Conservation (phyloP, 805 yeast species). For the Starmerella riodocensis region DNA sequence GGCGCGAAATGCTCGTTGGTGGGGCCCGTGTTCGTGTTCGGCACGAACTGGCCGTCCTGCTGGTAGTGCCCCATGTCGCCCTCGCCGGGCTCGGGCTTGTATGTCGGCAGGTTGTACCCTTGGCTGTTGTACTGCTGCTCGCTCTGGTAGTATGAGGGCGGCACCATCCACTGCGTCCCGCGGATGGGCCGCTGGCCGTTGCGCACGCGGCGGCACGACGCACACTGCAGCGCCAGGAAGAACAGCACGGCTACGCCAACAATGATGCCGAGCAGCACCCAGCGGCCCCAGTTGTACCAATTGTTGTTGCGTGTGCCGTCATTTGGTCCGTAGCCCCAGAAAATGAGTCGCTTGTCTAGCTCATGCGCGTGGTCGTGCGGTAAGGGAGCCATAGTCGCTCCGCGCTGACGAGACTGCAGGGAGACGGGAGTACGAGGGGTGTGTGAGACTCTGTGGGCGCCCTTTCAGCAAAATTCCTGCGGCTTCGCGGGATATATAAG, state of each 20-base stretch:
- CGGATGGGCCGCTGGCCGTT: constrained; percentile 44
- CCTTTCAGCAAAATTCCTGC: too few species aligned
- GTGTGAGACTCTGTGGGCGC: too few species aligned
- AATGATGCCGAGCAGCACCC: constrained; percentile 26
- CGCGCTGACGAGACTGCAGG: too few species aligned
- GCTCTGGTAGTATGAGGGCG: constrained; percentile 52
- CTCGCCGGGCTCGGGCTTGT: constrained; percentile 23
- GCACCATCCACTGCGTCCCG: constrained; percentile 80
- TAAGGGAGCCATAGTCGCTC: too few species aligned
- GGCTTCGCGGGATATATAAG: too few species aligned
- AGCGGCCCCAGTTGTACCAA: constrained; percentile 28
- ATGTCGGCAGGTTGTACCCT: constrained; percentile 21
- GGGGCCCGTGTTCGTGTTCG: background rate
- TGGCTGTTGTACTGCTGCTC: constrained; percentile 39
- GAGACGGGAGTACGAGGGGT: too few species aligned
- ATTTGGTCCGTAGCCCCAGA: background rate
- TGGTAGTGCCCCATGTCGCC: constrained; percentile 61
- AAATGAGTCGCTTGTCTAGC: background rate
- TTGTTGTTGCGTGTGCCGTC: constrained; percentile 5
- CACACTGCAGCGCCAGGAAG: constrained; percentile 14
- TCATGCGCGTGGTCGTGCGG: background rate
- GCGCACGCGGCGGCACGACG: constrained; percentile 21
- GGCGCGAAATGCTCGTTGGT: constrained; percentile 7
- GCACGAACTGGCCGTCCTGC: constrained; percentile 35
- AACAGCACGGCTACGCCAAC: constrained; percentile 19